Evolutionary conservation across 2,329 filamentous ascomycete species (phyloP).

Genomic region (Aspergillus alliaceus): DNA sequence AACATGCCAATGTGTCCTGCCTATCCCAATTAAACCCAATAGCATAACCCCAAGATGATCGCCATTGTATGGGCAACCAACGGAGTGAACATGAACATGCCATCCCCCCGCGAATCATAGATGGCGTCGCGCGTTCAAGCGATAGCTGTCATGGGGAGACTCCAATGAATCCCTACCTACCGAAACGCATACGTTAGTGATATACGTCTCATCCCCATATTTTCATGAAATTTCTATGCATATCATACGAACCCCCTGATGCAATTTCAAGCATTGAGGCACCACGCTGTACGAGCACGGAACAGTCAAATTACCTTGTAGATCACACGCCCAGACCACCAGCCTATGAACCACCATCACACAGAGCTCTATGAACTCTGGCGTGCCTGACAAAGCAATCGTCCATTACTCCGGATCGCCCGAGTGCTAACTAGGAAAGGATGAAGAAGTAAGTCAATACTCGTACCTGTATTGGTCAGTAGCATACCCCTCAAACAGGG

Average conservation of each 20-base stretch:
- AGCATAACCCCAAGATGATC: conserved; percentile 7
- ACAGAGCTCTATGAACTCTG: background rate
- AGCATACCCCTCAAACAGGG: background rate
- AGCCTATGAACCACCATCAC: background rate
- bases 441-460: background rate
- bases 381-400: background rate
- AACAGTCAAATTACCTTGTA: background rate
- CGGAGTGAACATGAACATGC: background rate
- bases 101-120: background rate
- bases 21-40: conserved; percentile 6
- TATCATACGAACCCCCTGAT: background rate
- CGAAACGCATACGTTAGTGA: too few relatives aligned
- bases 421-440: background rate
- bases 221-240: background rate
- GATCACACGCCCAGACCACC: background rate
- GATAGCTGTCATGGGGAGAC: too few relatives aligned
- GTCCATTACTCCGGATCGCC: background rate
- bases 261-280: background rate
- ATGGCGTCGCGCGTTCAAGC: too few relatives aligned
- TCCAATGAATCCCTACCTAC: too few relatives aligned
- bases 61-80: background rate
- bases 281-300: background rate
- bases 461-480: background rate
- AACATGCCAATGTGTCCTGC: background rate
- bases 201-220: background rate